Base-by-base conservation (phyloP, 106 monocot species). In the Platanthera zijinensis region DNA sequence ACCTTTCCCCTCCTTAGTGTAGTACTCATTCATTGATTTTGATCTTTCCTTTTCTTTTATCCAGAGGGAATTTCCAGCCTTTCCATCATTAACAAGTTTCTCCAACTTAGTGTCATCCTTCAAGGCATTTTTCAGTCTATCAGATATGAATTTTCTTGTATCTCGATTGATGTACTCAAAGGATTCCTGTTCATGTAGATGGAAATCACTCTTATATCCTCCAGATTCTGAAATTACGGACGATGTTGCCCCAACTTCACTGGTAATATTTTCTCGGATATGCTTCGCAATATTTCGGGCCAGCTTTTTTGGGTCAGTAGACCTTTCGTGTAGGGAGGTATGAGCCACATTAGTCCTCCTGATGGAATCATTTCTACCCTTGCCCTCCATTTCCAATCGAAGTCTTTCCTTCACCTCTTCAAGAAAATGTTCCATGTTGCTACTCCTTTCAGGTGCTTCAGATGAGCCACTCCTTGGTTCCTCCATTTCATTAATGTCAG, bases 331-430 rank as follows among this genome's bases (percentile, higher is more conserved):
- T 4, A 81, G 79, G 49, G 75, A 68, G 45, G 52, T 68, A 49
- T 82, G 75, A 45, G 28, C 51, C 25, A 48, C 10, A 14, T 57
- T 66, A 48, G 67, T 74, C 80, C 3, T 12, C 77, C 3, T 17
- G 48, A 30, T 22, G 10, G 51, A 76, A 19, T 77, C 69, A 62
- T 53, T 79, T 56, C 76, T 79, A 48, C 76, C 28, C 72, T 86
- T 91, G 15, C 93, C 91, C 78, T 86, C 73, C n/a, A 91, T 84
- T 83, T 91, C 94, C 12, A 73, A 61, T 77, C 81, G 86, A 67
- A 94, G 97, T 49, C 84, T 94, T 61, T 97, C 89, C 54, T 82
- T 88, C 39, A 94, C 93, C 78, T 97, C 91, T 74, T 94, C 91
- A 7, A 96, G 90, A 64, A 96, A 96, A 76, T 87, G 74, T 50